A percentile compares a stretch with the other conserved stretches of the same genome.
phyloP scores from a whole-genome alignment of 2,329 filamentous ascomycete genomes.

The Stachybotrys elegans region DNA sequence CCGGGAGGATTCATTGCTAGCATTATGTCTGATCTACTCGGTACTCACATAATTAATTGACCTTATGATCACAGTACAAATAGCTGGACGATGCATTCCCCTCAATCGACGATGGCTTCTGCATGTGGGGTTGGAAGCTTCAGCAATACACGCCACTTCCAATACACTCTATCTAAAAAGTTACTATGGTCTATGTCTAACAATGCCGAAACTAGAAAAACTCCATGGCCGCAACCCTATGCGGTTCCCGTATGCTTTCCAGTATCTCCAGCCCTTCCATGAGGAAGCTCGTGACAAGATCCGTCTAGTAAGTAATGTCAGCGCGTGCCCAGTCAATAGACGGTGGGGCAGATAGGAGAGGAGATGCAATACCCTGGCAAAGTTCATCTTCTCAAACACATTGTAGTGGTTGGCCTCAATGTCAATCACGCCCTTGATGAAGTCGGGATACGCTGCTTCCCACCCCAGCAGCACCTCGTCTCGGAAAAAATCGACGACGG shows the following conservation, averaged over 20 bases:
- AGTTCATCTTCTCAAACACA: constrained; percentile 15
- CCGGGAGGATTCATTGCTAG: no score
- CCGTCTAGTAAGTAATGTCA: not conserved
- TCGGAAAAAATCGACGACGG: constrained; percentile 19
- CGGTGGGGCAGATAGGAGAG: no score
- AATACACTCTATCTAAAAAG: not conserved
- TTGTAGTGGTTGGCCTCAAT: constrained; percentile 20
- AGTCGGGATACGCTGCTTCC: constrained; percentile 19
- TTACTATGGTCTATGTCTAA: not conserved
- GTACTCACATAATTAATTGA: no score
- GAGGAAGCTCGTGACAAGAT: not conserved
- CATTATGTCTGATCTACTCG: no score
- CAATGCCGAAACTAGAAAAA: not conserved
- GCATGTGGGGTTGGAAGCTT: no score
- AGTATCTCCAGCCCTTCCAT: not conserved
- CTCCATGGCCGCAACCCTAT: not conserved
- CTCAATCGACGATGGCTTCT: no score
- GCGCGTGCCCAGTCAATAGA: no score
- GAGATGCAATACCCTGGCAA: not conserved
- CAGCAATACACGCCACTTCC: no score
- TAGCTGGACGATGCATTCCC: no score
- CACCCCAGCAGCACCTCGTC: constrained; percentile 21
- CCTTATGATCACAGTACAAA: no score
- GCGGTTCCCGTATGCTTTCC: not conserved
- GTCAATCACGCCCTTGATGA: constrained; percentile 22